Evolutionary conservation across 108 stramenopile genomes (phyloP).

Genomic region (Discostella pseudostelligera): DNA sequence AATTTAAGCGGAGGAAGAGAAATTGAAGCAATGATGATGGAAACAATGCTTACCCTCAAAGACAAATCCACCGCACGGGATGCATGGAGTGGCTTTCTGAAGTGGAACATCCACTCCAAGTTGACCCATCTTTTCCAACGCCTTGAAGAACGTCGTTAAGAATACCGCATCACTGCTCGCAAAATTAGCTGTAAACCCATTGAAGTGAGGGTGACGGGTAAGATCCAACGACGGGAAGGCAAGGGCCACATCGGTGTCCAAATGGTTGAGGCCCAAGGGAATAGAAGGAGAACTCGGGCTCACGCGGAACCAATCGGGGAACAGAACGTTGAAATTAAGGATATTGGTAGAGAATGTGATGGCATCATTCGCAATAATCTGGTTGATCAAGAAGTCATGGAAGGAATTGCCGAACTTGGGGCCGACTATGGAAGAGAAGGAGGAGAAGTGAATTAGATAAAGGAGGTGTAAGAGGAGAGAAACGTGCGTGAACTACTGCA

Average conservation of each 20-base stretch:
- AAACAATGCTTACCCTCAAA: too few species aligned
- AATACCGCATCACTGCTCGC: conserved; percentile 1
- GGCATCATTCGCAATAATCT: background rate
- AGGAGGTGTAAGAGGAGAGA: background rate
- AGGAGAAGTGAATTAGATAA: background rate
- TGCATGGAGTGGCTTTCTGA: background rate
- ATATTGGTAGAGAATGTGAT: conserved; percentile 3
- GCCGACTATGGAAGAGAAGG: conserved; percentile 1
- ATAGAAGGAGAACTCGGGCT: background rate
- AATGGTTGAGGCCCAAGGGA: conserved; percentile 1
- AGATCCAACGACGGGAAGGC: conserved; percentile 10
- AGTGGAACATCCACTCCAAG: conserved; percentile 17
- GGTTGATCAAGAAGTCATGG: conserved; percentile 3
- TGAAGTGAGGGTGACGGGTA: conserved; percentile 11
- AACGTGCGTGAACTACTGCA: too few species aligned
- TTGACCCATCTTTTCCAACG: conserved; percentile 18
- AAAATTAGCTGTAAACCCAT: conserved; percentile 1
- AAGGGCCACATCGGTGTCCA: conserved; percentile 18
- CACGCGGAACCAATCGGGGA: conserved; percentile 19
- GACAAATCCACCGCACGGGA: background rate
- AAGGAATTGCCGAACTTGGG: conserved; percentile 11
- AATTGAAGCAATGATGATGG: too few species aligned
- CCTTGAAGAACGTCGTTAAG: conserved; percentile 7
- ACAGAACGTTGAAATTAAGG: conserved; percentile 1
- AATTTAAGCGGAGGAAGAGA: too few species aligned